Evolutionary conservation across 2,329 filamentous ascomycete species (phyloP).

Genomic region (Hansfordia pulvinata): DNA sequence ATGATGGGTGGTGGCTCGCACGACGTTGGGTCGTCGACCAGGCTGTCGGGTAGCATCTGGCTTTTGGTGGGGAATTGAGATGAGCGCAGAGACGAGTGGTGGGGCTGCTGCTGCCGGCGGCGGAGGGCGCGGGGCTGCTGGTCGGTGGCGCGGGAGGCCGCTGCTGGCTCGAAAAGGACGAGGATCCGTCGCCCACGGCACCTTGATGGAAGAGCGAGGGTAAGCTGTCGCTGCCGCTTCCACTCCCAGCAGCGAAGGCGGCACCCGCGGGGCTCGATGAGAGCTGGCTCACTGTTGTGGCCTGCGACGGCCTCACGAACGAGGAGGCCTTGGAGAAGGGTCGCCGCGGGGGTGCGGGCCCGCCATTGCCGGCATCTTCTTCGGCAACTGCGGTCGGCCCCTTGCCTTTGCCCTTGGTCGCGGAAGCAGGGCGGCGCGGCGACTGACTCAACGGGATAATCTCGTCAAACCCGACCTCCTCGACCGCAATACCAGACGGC

Average conservation of each 20-base stretch:
- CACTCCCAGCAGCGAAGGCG: neutral
- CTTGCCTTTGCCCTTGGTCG: too few relatives aligned
- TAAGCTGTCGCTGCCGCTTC: neutral
- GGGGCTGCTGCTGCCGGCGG: constrained; percentile 5
- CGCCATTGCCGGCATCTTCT: neutral
- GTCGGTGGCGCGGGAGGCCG: constrained; percentile 4
- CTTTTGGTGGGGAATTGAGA: constrained; percentile 37
- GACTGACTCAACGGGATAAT: constrained; percentile 19
- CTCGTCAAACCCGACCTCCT: constrained; percentile 12
- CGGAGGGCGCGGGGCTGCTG: too few relatives aligned
- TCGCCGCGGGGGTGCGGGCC: too few relatives aligned
- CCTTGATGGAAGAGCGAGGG: neutral
- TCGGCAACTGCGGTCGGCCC: constrained; percentile 1
- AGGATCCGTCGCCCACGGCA: constrained; percentile 1
- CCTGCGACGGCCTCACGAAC: constrained; percentile 26
- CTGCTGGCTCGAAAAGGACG: constrained; percentile 10
- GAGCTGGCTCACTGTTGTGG: constrained; percentile 24
- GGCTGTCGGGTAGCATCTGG: constrained; percentile 36
- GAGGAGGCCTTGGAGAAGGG: constrained; percentile 11
- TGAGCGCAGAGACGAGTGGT: constrained; percentile 15
- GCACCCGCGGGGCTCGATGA: constrained; percentile 15
- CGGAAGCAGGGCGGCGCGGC: constrained; percentile 5
- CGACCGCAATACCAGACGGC: too few relatives aligned
- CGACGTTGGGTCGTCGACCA: constrained; percentile 19
- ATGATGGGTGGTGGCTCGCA: constrained; percentile 24